Conservation (phyloP, 371 early-diverging fungal genomes). For the Chytridium lagenaria region DNA sequence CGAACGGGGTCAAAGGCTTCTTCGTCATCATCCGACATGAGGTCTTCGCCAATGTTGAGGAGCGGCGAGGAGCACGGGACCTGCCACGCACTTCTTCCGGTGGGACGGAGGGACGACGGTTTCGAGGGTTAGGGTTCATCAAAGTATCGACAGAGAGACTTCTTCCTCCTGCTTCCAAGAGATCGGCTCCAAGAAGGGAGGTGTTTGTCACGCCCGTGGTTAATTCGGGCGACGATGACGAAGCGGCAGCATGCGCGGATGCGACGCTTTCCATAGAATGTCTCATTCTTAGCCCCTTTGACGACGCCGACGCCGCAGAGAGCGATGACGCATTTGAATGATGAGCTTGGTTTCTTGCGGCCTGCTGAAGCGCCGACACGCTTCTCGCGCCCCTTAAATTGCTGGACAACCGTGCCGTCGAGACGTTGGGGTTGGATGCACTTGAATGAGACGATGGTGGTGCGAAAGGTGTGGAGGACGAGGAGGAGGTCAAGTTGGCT, state of each 20-base stretch:
- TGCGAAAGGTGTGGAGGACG: too few species aligned
- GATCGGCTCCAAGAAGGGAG: too few species aligned
- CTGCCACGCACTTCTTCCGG: neutral
- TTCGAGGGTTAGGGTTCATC: too few species aligned
- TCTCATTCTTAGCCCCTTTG: neutral
- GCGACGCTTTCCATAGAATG: neutral
- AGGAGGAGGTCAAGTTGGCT: too few species aligned
- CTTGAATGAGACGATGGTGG: too few species aligned
- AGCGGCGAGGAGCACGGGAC: neutral
- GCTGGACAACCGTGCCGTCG: neutral
- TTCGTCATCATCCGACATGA: neutral
- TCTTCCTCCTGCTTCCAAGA: too few species aligned
- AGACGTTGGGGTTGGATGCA: too few species aligned
- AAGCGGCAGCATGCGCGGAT: too few species aligned
- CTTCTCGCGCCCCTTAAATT: neutral
- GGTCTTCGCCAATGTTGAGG: neutral
- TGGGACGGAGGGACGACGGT: too few species aligned
- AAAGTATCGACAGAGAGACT: too few species aligned
- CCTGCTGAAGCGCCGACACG: conserved; percentile 3
- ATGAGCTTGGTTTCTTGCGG: neutral
- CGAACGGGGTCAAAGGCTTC: neutral
- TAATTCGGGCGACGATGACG: too few species aligned
- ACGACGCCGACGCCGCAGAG: neutral
- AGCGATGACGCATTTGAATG: neutral
- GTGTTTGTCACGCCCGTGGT: too few species aligned